Conservation (phyloP, 2,329 filamentous ascomycete species). For the Stachybotrys elegans region DNA sequence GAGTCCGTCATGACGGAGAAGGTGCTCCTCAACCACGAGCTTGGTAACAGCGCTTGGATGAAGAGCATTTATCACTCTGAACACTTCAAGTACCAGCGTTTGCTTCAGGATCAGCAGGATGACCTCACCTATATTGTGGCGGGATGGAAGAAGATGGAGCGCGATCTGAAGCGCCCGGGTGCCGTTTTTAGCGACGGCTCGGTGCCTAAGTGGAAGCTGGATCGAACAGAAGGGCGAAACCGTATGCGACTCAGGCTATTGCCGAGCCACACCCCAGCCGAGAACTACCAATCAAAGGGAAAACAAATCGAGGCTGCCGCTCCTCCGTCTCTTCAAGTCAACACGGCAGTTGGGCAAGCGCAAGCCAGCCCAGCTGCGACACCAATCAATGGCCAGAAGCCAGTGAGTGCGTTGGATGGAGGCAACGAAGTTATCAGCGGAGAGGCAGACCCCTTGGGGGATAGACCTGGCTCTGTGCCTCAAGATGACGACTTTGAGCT, state of each 20-base stretch:
- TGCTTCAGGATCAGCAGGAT: constrained; percentile 90
- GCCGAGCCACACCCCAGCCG: constrained; percentile 66
- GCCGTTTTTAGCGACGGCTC: constrained; percentile 68
- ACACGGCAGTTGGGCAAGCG: constrained; percentile 17
- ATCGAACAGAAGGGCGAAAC: constrained; percentile 92
- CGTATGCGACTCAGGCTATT: constrained; percentile 87
- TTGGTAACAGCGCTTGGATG: constrained; percentile 85
- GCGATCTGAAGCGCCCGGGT: constrained; percentile 72
- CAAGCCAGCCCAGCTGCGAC: constrained; percentile 14
- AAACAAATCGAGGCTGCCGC: constrained; percentile 44
- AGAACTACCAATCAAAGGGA: constrained; percentile 81
- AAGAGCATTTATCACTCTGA: constrained; percentile 93
- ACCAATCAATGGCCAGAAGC: constrained; percentile 10
- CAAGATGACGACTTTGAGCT: constrained; percentile 93
- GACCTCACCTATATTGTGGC: constrained; percentile 73
- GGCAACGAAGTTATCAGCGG: constrained; percentile 15
- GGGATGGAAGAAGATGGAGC: constrained; percentile 72
- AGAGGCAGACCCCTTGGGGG: constrained; percentile 16
- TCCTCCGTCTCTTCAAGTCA: constrained; percentile 29
- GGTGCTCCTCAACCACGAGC: constrained; percentile 74
- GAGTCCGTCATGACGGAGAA: constrained; percentile 67
- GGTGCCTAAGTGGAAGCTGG: constrained; percentile 78
- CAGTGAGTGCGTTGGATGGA: constrained; percentile 15
- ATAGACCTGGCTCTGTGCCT: constrained; percentile 17
- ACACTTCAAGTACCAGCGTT: constrained; percentile 83